Evolutionary conservation across 192 early-diverging fungal species (phyloP).

Genomic region (Mortierella claussenii): DNA sequence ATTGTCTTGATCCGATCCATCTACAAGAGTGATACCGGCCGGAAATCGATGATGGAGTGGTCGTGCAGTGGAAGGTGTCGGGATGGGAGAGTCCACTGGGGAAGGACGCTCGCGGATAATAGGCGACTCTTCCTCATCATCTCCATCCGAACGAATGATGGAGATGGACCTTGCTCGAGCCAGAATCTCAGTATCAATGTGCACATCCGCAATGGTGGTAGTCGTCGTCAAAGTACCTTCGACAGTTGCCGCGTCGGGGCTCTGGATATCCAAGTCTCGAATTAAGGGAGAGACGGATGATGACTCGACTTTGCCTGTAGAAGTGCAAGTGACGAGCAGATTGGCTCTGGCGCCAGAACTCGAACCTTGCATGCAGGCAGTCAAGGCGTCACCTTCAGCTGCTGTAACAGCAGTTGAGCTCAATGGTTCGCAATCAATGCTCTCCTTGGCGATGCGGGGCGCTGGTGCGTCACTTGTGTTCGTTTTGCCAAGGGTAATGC

Average conservation of each 20-base stretch:
- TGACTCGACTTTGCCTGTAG: conserved; percentile 2
- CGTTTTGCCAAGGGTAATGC: too few relatives aligned
- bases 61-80: conserved; percentile 49
- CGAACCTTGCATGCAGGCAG: neutral
- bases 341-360: conserved; percentile 8
- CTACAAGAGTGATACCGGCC: conserved; percentile 33
- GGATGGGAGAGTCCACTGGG: conserved; percentile 43
- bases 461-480: too few relatives aligned
- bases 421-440: too few relatives aligned
- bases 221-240: conserved; percentile 23
- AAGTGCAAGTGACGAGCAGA: neutral
- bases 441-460: too few relatives aligned
- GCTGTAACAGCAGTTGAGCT: neutral
- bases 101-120: conserved; percentile 12
- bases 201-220: conserved; percentile 42
- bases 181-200: conserved; percentile 27
- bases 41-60: conserved; percentile 39
- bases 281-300: conserved; percentile 12
- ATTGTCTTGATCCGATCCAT: too few relatives aligned
- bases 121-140: conserved; percentile 29
- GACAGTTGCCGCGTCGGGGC: conserved; percentile 14
- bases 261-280: conserved; percentile 36
- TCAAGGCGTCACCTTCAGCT: neutral
- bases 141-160: conserved; percentile 5
- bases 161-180: conserved; percentile 33